Base-by-base conservation (phyloP, 148 eudicot genomes). In the Mesembryanthemum crystallinum region DNA sequence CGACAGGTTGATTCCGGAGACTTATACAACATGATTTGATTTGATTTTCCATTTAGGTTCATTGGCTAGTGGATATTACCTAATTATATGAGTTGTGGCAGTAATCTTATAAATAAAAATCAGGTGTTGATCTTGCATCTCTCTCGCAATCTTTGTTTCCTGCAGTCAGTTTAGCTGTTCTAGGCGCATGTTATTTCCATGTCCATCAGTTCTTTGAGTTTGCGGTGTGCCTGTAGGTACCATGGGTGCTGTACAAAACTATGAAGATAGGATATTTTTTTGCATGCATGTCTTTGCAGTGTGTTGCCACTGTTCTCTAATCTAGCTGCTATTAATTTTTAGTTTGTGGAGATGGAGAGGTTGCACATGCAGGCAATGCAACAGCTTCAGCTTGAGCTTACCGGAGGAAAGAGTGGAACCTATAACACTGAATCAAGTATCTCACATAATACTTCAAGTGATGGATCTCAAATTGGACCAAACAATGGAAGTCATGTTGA, bases 341-440 rank as follows among this genome's bases (percentile, higher is more conserved):
- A 96, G 99, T 92, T 86, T 84, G 88, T 81, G 28, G 98, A 96
- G 86, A 82, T 92, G 94, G 99, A 92, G 79, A 90, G 97, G 82
- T 72, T 87, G 81, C 96, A 92, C 78, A n/a, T 86, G 76, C 96
- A 85, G 78, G 77, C 89, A 25, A 54, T 93, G 74, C 98, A 90
- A 77, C 94, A 86, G 75, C 92, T 89, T 76, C 97, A 91, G 84
- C 84, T 83, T 83, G 94, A 94, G 82, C 79, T 91, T 79, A 87
- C 91, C 35, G 85, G 89, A 85, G 92, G 87, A 61, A 91, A 83
- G 75, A 82, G 73, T 72, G 92, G 86, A 54, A 57, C 33, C 27
- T 76, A 75, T 61, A 77, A 81, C 63, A 86, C 81, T 58, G 91
- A 89, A 25, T 67, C 92, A 71, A 75, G 49, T 73, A 66, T 59